Percentiles rank a stretch among this genome's conserved stretches.
phyloP scores from a whole-genome alignment of 1,284 basidiomycete species.

The Cryptococcus amylolentus region DNA sequence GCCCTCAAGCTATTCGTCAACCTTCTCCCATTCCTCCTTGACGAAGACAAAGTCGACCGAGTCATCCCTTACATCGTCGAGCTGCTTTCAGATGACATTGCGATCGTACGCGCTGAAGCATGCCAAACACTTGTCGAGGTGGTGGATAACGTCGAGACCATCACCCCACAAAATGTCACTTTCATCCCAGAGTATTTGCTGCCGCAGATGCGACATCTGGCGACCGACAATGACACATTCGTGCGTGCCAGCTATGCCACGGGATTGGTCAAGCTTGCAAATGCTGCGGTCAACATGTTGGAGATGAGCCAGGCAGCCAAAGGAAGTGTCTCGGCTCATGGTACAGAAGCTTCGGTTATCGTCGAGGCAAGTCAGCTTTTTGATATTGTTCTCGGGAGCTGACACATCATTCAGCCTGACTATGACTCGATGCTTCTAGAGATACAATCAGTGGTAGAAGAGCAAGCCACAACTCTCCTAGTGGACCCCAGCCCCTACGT shows the following conservation, averaged over 20 bases:
- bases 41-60: conserved; percentile 92
- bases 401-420: conserved; percentile 57
- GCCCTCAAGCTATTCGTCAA: conserved; percentile 85
- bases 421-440: conserved; percentile 83
- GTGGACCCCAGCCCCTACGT: conserved; percentile 56
- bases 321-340: conserved; percentile 56
- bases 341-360: conserved; percentile 54
- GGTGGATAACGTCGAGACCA: conserved; percentile 75
- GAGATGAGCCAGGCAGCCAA: conserved; percentile 89
- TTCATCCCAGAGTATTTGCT: conserved; percentile 95
- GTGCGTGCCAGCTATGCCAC: conserved; percentile 87
- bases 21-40: conserved; percentile 75
- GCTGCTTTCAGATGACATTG: conserved; percentile 77
- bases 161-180: conserved; percentile 78
- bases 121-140: conserved; percentile 78
- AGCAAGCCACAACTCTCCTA: conserved; percentile 72
- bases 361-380: conserved; percentile 16
- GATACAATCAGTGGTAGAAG: conserved; percentile 79
- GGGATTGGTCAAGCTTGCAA: conserved; percentile 76
- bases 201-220: conserved; percentile 78
- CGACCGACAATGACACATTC: conserved; percentile 77
- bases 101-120: conserved; percentile 73
- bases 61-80: conserved; percentile 90
- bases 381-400: background rate
- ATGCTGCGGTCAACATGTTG: conserved; percentile 66